Evolutionary conservation across 192 early-diverging fungal species (phyloP).

Genomic region (Helicostylum pulchrum): DNA sequence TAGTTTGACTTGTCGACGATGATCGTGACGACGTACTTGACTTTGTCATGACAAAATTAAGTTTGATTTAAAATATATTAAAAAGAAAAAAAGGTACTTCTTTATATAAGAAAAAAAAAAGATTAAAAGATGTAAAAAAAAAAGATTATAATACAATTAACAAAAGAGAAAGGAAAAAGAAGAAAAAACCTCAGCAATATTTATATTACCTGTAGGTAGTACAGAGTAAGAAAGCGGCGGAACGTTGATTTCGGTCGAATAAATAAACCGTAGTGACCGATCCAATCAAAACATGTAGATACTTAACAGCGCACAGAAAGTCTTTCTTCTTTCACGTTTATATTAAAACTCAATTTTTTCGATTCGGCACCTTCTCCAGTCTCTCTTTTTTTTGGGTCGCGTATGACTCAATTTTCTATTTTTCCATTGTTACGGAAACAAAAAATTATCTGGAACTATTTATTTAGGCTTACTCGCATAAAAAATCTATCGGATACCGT

Average conservation of each 20-base stretch:
- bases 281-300: not conserved
- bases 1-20: constrained; percentile 18
- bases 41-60: not conserved
- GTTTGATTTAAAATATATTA: not conserved
- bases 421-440: no score
- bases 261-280: not conserved
- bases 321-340: not conserved
- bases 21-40: constrained; percentile 10
- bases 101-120: not conserved
- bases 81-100: not conserved
- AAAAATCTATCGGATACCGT: no score
- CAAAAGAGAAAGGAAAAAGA: not conserved
- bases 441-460: no score
- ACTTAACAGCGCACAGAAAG: not conserved
- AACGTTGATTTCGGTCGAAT: not conserved
- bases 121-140: not conserved
- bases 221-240: not conserved
- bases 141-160: not conserved
- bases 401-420: constrained; percentile 1
- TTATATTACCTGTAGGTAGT: not conserved
- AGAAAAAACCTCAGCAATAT: not conserved
- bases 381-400: no score
- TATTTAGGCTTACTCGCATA: no score
- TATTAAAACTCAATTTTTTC: constrained; percentile 7
- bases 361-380: constrained; percentile 8